Percentiles rank a stretch among this genome's conserved stretches.
Evolutionary conservation across 306 rosid genomes (phyloP).

Genomic region (Trifolium subterraneum): DNA sequence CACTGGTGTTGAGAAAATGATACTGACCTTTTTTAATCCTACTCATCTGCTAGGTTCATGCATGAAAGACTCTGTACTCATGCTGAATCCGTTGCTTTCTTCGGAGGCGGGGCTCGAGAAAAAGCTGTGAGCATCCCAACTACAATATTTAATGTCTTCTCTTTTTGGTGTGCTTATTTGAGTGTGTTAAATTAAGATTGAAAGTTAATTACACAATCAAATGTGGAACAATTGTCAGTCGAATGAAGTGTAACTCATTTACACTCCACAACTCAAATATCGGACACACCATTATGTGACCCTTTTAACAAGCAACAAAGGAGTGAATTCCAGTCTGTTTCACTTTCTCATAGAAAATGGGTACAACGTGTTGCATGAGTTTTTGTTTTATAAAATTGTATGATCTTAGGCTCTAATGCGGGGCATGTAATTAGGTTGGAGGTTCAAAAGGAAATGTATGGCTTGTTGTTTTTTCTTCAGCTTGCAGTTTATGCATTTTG

Average conservation of each 20-base stretch:
- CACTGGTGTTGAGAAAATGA: conserved; percentile 34
- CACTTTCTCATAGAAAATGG: conserved; percentile 31
- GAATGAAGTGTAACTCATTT: conserved; percentile 3
- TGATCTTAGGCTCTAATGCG: conserved; percentile 31
- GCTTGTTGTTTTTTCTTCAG: conserved; percentile 33
- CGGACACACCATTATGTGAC: conserved; percentile 1
- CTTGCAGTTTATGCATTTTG: conserved; percentile 34
- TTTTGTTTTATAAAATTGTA: conserved; percentile 29
- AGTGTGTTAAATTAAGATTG: conserved; percentile 31
- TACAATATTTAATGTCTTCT: conserved; percentile 21
- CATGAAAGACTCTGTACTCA: conserved; percentile 97
- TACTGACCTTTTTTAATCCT: conserved; percentile 37
- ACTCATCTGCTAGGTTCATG: conserved; percentile 80
- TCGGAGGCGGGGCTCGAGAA: conserved; percentile 99
- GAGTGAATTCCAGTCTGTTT: conserved; percentile 14
- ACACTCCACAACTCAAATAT: conserved; percentile 18
- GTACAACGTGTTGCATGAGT: conserved; percentile 9
- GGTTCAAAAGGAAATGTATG: conserved; percentile 34
- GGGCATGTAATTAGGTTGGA: conserved; percentile 30
- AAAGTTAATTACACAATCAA: conserved; percentile 22
- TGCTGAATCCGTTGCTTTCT: conserved; percentile 99
- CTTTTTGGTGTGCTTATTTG: conserved; percentile 26
- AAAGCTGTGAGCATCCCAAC: conserved; percentile 75
- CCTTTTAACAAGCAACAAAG: conserved; percentile 6
- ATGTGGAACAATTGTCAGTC: conserved; percentile 14